Conservation (phyloP, 2,329 filamentous ascomycete genomes). For the Exophiala aquamarina region DNA sequence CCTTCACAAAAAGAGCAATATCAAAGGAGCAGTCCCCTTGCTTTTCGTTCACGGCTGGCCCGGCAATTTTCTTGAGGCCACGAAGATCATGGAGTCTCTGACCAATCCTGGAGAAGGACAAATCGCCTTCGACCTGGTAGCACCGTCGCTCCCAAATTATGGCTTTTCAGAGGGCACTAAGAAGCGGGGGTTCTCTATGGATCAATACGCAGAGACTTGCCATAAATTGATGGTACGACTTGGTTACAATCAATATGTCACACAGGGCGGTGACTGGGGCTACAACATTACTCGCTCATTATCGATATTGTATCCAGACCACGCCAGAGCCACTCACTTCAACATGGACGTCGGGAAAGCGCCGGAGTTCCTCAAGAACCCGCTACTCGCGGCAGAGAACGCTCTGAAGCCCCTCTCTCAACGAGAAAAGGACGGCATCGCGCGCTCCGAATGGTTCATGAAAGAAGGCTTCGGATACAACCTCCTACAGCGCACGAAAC, state of each 20-base stretch:
- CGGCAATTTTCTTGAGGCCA: constrained; percentile 24
- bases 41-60: constrained; percentile 27
- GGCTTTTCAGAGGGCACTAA: constrained; percentile 15
- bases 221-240: constrained; percentile 24
- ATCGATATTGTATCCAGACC: constrained; percentile 38
- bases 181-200: constrained; percentile 57
- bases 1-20: constrained; percentile 33
- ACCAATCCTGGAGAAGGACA: constrained; percentile 13
- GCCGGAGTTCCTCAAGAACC: constrained; percentile 17
- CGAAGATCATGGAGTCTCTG: constrained; percentile 46
- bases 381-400: constrained; percentile 58
- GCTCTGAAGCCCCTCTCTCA: constrained; percentile 55
- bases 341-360: constrained; percentile 18
- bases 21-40: constrained; percentile 25
- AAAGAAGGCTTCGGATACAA: constrained; percentile 56
- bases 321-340: constrained; percentile 18
- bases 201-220: constrained; percentile 54
- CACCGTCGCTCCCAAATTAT: constrained; percentile 26
- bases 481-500: constrained; percentile 63
- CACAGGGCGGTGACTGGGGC: constrained; percentile 64
- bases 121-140: constrained; percentile 11
- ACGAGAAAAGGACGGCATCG: constrained; percentile 53
- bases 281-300: constrained; percentile 64
- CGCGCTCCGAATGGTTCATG: constrained; percentile 57
- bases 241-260: constrained; percentile 33